These are phyloP conservation scores for Diaporthe sp. DNA, from an alignment of 2,329 filamentous ascomycete genomes.

Conservation along the genomic window DNA sequence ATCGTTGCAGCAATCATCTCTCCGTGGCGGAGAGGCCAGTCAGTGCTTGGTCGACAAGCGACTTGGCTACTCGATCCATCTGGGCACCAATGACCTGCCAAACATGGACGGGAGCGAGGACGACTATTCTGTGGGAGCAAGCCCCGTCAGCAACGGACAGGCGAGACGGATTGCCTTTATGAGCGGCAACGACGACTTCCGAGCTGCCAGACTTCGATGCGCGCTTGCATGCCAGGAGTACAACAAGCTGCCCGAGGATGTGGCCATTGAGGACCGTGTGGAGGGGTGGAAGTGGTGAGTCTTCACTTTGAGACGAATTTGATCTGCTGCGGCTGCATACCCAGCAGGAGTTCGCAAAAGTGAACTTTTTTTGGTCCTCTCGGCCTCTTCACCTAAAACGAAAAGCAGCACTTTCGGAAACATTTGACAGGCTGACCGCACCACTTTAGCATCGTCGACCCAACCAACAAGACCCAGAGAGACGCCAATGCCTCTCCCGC, in stretches of 20 bases:
- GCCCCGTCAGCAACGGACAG: conserved; percentile 12
- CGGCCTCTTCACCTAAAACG: too few species aligned
- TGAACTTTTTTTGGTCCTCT: too few species aligned
- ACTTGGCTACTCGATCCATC: not conserved
- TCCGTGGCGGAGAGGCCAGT: not conserved
- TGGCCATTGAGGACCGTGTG: conserved; percentile 43
- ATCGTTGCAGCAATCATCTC: not conserved
- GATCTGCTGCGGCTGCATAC: not conserved
- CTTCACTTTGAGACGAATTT: not conserved
- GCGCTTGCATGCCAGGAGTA: conserved; percentile 47
- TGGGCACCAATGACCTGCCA: not conserved
- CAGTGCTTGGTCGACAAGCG: not conserved
- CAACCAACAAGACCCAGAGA: conserved; percentile 41
- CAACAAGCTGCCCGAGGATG: conserved; percentile 48
- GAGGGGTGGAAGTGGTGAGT: conserved; percentile 46
- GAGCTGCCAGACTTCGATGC: conserved; percentile 45
- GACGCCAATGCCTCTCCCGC: conserved; percentile 41
- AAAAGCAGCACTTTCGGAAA: not conserved
- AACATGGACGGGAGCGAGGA: not conserved
- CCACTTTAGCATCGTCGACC: conserved; percentile 44
- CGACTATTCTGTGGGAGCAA: not conserved
- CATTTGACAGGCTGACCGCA: not conserved
- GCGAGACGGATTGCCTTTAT: conserved; percentile 43
- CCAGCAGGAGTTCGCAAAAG: too few species aligned
- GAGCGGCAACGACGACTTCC: conserved; percentile 48